These are phyloP conservation scores for Hypholoma sublateritium DNA, from an alignment of 768 basidiomycete genomes.

Conservation along the genomic window DNA sequence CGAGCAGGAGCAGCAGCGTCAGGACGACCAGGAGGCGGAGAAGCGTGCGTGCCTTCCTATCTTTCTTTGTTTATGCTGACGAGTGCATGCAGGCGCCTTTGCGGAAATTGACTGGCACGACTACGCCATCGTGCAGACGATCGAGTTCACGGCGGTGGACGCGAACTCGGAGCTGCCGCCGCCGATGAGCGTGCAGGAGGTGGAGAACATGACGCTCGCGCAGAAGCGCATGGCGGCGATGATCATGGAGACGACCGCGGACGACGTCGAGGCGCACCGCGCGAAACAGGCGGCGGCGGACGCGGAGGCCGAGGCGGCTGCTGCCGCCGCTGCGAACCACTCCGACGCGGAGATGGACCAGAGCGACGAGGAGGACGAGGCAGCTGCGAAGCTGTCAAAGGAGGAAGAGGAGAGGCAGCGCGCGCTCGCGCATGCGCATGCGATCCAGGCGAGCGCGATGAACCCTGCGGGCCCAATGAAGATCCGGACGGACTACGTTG, in stretches of 20 bases:
- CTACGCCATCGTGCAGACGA: slow-evolving; percentile 96
- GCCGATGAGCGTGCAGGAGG: slow-evolving; percentile 94
- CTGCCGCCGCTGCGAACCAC: slow-evolving; percentile 58
- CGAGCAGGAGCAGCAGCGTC: slow-evolving; percentile 81
- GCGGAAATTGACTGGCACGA: slow-evolving; percentile 99
- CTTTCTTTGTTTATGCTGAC: slow-evolving; percentile 3
- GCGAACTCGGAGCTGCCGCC: slow-evolving; percentile 88
- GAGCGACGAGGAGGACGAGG: slow-evolving; percentile 73
- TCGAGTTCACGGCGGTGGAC: slow-evolving; percentile 95
- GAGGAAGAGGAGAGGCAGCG: slow-evolving; percentile 72
- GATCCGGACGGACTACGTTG: slow-evolving; percentile 94
- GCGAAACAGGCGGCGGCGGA: slow-evolving; percentile 84
- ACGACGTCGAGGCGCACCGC: slow-evolving; percentile 81
- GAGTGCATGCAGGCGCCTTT: slow-evolving; percentile 65
- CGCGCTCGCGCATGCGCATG: slow-evolving; percentile 75
- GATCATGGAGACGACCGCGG: slow-evolving; percentile 94
- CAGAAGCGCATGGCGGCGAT: slow-evolving; percentile 98
- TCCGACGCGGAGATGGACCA: slow-evolving; percentile 82
- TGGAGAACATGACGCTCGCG: slow-evolving; percentile 94
- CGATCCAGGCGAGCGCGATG: slow-evolving; percentile 74
- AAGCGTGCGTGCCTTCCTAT: slow-evolving; percentile 52
- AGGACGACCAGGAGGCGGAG: slow-evolving; percentile 93
- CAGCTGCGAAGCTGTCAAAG: slow-evolving; percentile 57
- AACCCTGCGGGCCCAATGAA: slow-evolving; percentile 84
- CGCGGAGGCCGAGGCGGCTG: slow-evolving; percentile 78